Percentiles rank a stretch among this genome's conserved stretches.
phyloP scores from a whole-genome alignment of 2,329 filamentous ascomycete genomes.

The Curvularia sp. region DNA sequence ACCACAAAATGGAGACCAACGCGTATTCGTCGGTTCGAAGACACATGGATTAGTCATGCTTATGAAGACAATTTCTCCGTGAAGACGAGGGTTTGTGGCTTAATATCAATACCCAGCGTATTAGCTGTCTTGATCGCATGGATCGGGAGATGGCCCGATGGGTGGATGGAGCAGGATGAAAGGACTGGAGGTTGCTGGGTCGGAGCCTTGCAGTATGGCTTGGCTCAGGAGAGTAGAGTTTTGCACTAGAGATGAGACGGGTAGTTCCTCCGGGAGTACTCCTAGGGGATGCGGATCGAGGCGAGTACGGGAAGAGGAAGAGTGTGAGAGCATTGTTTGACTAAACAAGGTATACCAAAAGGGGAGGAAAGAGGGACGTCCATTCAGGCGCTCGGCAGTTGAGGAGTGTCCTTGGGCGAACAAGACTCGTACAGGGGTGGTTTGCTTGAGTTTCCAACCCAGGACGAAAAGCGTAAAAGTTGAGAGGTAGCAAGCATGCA shows the following conservation, averaged over 20 bases:
- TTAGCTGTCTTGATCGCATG: background rate
- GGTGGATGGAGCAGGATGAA: background rate
- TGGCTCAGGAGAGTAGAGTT: background rate
- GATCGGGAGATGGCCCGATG: background rate
- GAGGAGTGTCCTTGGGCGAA: background rate
- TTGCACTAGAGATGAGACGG: constrained; percentile 1
- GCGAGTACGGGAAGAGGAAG: background rate
- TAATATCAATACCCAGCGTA: background rate
- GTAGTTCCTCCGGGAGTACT: constrained; percentile 5
- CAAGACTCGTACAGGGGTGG: background rate
- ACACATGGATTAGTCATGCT: background rate
- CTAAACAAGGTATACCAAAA: background rate
- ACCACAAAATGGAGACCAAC: background rate
- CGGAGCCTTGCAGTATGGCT: background rate
- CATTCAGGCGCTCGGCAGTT: background rate
- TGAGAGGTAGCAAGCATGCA: background rate
- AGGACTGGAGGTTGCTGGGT: background rate
- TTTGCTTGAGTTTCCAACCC: background rate
- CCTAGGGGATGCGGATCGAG: background rate
- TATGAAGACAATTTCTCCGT: background rate
- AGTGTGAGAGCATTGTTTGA: background rate
- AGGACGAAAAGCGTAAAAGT: background rate
- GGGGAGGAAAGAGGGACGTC: background rate
- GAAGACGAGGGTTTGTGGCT: constrained; percentile 1
- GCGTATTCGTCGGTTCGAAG: background rate